Evolutionary conservation across 371 early-diverging fungal species (phyloP).

Genomic region (Mucor irregularis): DNA sequence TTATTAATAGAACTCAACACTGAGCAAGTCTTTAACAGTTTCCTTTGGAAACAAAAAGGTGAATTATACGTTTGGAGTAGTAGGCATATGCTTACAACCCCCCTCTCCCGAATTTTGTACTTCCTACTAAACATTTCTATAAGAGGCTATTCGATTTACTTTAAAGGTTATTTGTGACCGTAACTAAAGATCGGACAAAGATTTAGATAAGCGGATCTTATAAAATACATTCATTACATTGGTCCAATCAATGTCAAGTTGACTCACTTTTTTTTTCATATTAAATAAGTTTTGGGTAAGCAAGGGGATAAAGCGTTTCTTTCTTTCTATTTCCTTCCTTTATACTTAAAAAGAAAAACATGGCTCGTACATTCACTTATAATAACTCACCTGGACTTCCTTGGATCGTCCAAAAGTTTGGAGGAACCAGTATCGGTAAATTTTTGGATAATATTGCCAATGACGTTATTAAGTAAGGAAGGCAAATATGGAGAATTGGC

Average conservation of each 20-base stretch:
- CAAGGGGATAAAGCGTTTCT: slow-evolving; percentile 3
- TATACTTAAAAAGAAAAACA: slow-evolving; percentile 2
- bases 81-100: too few relatives aligned
- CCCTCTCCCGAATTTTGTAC: too few relatives aligned
- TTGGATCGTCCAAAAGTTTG: slow-evolving; percentile 86
- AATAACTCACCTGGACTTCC: slow-evolving; percentile 40
- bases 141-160: too few relatives aligned
- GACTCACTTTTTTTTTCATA: slow-evolving; percentile 24
- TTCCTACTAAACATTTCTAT: too few relatives aligned
- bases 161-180: too few relatives aligned
- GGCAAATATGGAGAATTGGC: not conserved
- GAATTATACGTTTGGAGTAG: too few relatives aligned
- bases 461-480: slow-evolving; percentile 56
- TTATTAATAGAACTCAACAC: too few relatives aligned
- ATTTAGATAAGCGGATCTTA: slow-evolving; percentile 11
- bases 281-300: too few relatives aligned
- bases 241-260: slow-evolving; percentile 28
- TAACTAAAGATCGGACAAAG: too few relatives aligned
- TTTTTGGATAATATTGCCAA: slow-evolving; percentile 64
- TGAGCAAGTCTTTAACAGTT: too few relatives aligned
- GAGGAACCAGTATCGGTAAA: slow-evolving; percentile 88
- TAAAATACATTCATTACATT: slow-evolving; percentile 12
- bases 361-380: slow-evolving; percentile 19
- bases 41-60: too few relatives aligned
- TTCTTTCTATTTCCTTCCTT: not conserved